A percentile compares a stretch with the other conserved stretches of the same genome.
phyloP scores from a whole-genome alignment of 371 early-diverging fungal genomes.

The Mucor sp. region DNA sequence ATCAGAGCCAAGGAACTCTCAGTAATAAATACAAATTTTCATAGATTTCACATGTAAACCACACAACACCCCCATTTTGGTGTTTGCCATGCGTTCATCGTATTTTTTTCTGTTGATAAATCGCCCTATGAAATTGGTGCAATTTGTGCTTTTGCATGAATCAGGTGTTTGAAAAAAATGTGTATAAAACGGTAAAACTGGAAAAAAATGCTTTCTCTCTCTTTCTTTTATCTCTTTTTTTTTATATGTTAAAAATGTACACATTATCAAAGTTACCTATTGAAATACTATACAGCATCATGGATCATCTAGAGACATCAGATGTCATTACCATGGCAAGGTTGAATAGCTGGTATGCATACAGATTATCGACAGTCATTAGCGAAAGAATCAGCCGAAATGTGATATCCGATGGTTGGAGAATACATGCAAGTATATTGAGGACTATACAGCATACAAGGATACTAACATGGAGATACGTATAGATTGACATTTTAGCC shows the following conservation, averaged over 20 bases:
- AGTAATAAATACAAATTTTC: background rate
- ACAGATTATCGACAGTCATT: constrained; percentile 19
- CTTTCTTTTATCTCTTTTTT: background rate
- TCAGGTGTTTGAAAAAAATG: background rate
- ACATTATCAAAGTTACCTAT: constrained; percentile 22
- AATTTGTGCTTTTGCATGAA: background rate
- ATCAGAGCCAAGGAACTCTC: background rate
- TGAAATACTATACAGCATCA: constrained; percentile 22
- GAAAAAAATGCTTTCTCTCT: constrained; percentile 1
- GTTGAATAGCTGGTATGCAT: constrained; percentile 25
- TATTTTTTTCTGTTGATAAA: background rate
- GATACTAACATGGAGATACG: background rate
- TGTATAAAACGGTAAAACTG: background rate
- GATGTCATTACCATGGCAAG: constrained; percentile 22
- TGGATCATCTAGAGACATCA: background rate
- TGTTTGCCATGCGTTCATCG: background rate
- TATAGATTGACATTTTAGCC: constrained; percentile 25
- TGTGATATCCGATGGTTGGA: constrained; percentile 23
- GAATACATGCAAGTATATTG: constrained; percentile 20
- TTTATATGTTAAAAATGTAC: constrained; percentile 8
- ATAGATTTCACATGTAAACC: background rate
- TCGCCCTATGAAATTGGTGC: background rate
- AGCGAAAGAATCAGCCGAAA: constrained; percentile 15
- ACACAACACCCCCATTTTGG: background rate
- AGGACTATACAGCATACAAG: no score